Percentiles rank a stretch among this genome's conserved stretches.
These are phyloP conservation scores for Fusarium multiceps DNA, from an alignment of 2,329 filamentous ascomycete genomes.

Conservation along the genomic window DNA sequence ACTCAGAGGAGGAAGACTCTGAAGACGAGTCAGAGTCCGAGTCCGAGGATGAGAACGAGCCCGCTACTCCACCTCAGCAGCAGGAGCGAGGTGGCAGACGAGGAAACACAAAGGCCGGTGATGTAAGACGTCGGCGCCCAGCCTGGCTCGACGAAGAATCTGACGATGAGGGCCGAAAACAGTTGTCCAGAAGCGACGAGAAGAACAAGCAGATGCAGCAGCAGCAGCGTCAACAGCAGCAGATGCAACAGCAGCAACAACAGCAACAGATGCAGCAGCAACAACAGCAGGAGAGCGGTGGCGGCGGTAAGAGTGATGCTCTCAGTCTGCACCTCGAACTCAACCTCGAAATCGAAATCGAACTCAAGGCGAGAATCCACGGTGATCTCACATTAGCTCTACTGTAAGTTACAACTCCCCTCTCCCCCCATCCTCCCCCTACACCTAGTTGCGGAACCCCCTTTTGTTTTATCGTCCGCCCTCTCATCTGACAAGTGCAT, in stretches of 20 bases:
- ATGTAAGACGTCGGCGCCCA: conserved; percentile 32
- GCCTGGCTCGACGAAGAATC: conserved; percentile 44
- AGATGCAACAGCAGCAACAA: conserved; percentile 36
- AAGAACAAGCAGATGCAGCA: conserved; percentile 15
- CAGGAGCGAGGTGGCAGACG: conserved; percentile 19
- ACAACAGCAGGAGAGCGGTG: conserved; percentile 26
- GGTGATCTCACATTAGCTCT: conserved; percentile 84
- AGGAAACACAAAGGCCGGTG: conserved; percentile 21
- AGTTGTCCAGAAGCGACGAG: conserved; percentile 10
- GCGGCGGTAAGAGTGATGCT: conserved; percentile 42
- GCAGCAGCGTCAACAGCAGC: conserved; percentile 20
- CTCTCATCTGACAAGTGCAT: conserved; percentile 31
- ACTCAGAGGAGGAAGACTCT: conserved; percentile 30
- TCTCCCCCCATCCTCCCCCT: neutral
- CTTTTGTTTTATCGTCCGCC: conserved; percentile 10
- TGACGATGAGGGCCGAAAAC: conserved; percentile 32
- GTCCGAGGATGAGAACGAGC: conserved; percentile 42
- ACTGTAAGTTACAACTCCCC: conserved; percentile 55
- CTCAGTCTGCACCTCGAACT: conserved; percentile 80
- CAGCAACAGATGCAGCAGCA: conserved; percentile 37
- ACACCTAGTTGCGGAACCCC: conserved; percentile 1
- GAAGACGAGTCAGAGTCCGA: conserved; percentile 40
- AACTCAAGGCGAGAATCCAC: conserved; percentile 86
- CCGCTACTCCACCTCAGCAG: conserved; percentile 41
- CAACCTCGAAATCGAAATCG: conserved; percentile 86